Evolutionary conservation across 371 early-diverging fungal genomes (phyloP), one percentile per base, ranked within the genome.

Genomic region (Mucor sp.): DNA sequence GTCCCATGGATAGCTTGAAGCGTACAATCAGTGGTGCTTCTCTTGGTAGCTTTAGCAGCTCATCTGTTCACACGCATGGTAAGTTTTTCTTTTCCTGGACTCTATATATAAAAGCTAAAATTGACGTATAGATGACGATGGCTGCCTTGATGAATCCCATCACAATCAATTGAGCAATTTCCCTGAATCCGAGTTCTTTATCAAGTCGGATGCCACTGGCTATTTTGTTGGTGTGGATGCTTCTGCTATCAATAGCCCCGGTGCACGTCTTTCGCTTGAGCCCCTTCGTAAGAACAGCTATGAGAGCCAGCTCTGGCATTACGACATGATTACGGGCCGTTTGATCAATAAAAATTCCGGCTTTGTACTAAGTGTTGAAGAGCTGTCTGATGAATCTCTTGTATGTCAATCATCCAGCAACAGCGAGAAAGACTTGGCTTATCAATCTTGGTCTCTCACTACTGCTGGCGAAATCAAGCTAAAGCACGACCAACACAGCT

Each of bases 301-400:
- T 37, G 78, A 79, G 12, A 76, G 75, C 60, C 87, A 87, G 63
- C 79, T 87, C 23, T 87, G 87, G 87, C 74, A 75, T n/a, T 83
- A 74, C 58, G 79, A 82, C 47, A 65, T 61, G 14, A 67, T 80
- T 53, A 81, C 79, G 65, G 65, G 69, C 30, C 75, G 68, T 27
- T 63, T 87, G 55, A 75, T 82, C 58, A 87, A 87, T 61, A 82
- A 81, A 63, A 76, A 79, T 44, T 84, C 87, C 17, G 85, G 85
- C 21, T 74, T 84, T 33, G 77, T 75, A 14, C 72, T 87, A 27
- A 80, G 73, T 43, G 81, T 80, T 47, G 85, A 87, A 58, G 79
- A 76, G 14, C 63, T 83, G 19, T 75, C 74, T 35, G 71, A 82
- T 21, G 85, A 84, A 33, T 65, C 82, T 19, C 68, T 70, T 37